phyloP scores from a whole-genome alignment of 352 stramenopile species.

The Globisporangium carolinianum region DNA sequence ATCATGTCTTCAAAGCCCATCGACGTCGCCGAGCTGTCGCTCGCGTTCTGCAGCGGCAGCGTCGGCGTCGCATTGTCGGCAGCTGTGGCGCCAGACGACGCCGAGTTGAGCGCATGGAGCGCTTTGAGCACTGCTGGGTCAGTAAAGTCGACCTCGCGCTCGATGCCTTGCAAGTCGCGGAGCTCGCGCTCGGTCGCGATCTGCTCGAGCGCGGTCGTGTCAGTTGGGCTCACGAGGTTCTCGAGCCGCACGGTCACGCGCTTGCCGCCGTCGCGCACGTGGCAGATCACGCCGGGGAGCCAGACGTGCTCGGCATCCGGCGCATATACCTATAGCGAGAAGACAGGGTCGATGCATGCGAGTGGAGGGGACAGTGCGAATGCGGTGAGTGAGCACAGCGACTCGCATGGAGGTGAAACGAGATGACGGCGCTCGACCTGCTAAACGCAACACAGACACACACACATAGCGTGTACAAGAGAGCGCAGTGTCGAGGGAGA shows the following conservation, averaged over 20 bases:
- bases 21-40: slow-evolving; percentile 23
- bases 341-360: background rate
- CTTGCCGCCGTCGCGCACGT: slow-evolving; percentile 31
- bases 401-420: background rate
- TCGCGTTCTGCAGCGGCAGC: slow-evolving; percentile 69
- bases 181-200: slow-evolving; percentile 50
- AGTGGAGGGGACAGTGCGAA: background rate
- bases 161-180: slow-evolving; percentile 38
- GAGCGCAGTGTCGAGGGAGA: too few species aligned
- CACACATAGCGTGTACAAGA: too few species aligned
- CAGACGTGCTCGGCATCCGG: slow-evolving; percentile 74
- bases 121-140: slow-evolving; percentile 49
- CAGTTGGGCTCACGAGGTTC: slow-evolving; percentile 43
- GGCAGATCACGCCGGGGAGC: slow-evolving; percentile 68
- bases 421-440: too few species aligned
- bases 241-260: slow-evolving; percentile 60
- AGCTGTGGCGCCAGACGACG: slow-evolving; percentile 12
- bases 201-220: slow-evolving; percentile 27
- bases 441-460: too few species aligned
- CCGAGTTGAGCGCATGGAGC: slow-evolving; percentile 57
- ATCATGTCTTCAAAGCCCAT: slow-evolving; percentile 86
- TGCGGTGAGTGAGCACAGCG: background rate
- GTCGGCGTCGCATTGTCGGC: slow-evolving; percentile 16
- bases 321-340: slow-evolving; percentile 49
- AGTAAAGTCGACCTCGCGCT: slow-evolving; percentile 46